Evolutionary conservation across 768 basidiomycete species (phyloP), one percentile per base, ranked within the genome.

Genomic region (Hygrophorus russula): DNA sequence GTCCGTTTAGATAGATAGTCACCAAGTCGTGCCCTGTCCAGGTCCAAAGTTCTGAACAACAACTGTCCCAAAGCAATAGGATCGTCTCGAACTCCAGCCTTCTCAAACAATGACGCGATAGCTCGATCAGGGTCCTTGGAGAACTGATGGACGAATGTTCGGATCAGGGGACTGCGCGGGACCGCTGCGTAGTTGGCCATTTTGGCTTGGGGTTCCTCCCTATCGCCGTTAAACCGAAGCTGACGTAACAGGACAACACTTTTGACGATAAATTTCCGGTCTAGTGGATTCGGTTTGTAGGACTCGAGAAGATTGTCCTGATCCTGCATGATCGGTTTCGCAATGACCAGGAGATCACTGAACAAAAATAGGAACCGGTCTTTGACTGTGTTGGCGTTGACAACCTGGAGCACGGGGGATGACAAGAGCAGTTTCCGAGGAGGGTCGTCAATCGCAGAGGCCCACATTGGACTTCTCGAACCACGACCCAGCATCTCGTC

Each of bases 291-390:
- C 18, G 64, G 59, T 44, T 69, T 69, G 46, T 60, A 62, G 41
- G 65, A 57, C 53, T 82, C 82, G 37, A 78, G 61, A 28, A 79
- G 67, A 29, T 67, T 64, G 49, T 86, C 82, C 39, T 76, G 71
- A 35, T 84, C 80, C 30, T 76, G 73, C 42, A 79, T 66, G 46
- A 92, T 70, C 10, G 92, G 92, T 60, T 98, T 98, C 32, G 93
- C 83, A 51, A 98, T 77, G 59, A 98, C 74, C 43, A 98, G 76
- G 42, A 98, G 75, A 59, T 99, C 96, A 59, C 69, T 90, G 73
- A 99, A 99, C n/a, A 98, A 73, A 68, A 98, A 93, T 8, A 98
- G 74, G 65, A 90, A 89, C 9, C 96, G 81, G 56, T 97, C 92
- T 61, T 98, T 97, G 59, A 92, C 85, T 0, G 87, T 92, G 60